Conservation (phyloP, 2,329 filamentous ascomycete species). For the Botrytis hyacinthi region DNA sequence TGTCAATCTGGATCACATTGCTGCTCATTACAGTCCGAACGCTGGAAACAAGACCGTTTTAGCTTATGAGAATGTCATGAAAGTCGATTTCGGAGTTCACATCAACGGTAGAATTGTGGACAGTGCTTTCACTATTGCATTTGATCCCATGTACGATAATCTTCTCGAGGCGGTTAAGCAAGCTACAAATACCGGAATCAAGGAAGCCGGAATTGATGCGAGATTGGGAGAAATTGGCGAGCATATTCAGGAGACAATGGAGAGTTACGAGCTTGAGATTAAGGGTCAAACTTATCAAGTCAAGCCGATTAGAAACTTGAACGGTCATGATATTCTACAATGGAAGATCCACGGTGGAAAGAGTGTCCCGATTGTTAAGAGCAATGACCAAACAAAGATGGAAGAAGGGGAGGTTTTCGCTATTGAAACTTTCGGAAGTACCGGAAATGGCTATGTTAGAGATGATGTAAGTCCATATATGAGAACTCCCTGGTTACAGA, state of each 20-base stretch:
- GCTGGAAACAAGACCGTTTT: constrained; percentile 76
- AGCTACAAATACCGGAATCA: constrained; percentile 73
- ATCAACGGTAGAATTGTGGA: constrained; percentile 70
- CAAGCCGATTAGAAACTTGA: constrained; percentile 54
- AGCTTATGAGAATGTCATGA: constrained; percentile 67
- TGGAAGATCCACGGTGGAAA: constrained; percentile 92
- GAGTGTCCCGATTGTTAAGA: constrained; percentile 91
- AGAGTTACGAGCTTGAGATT: constrained; percentile 59
- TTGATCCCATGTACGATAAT: constrained; percentile 67
- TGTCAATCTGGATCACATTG: constrained; percentile 79
- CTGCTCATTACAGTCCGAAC: constrained; percentile 85
- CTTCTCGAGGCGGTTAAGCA: constrained; percentile 65
- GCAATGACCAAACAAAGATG: constrained; percentile 88
- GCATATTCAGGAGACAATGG: constrained; percentile 61
- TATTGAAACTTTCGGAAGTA: constrained; percentile 94
- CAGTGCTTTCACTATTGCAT: constrained; percentile 67
- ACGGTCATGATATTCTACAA: constrained; percentile 79
- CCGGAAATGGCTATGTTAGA: constrained; percentile 80
- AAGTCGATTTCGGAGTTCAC: constrained; percentile 70
- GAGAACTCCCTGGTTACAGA: neutral
- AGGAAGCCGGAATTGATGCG: constrained; percentile 89
- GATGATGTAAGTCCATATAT: constrained; percentile 64
- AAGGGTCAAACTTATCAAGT: constrained; percentile 52
- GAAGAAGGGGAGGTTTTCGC: constrained; percentile 95
- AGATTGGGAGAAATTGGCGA: constrained; percentile 67